A percentile compares a stretch with the other conserved stretches of the same genome.
Conservation (phyloP, 2,329 filamentous ascomycete genomes). For the Botrytis elliptica region DNA sequence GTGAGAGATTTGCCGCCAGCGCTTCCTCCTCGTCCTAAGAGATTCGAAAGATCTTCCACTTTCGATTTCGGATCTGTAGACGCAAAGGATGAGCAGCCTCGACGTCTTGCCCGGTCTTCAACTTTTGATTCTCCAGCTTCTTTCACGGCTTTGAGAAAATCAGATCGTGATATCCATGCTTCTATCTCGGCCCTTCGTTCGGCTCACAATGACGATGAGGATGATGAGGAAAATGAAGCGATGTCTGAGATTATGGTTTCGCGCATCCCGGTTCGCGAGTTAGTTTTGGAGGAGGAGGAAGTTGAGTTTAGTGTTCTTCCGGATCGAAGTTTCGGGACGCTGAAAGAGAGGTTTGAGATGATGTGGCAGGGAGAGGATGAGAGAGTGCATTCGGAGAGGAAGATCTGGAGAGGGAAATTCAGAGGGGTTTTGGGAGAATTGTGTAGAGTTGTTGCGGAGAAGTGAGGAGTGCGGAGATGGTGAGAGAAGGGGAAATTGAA, state of each 20-base stretch:
- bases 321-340: not conserved
- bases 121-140: not conserved
- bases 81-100: not conserved
- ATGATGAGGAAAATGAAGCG: not conserved
- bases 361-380: slow-evolving; percentile 1
- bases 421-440: slow-evolving; percentile 4
- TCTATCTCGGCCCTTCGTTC: not conserved
- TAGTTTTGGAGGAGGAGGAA: not conserved
- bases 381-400: not conserved
- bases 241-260: slow-evolving; percentile 5
- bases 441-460: not conserved
- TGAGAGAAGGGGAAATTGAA: not conserved
- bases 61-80: not conserved
- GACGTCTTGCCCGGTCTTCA: not conserved
- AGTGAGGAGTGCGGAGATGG: not conserved
- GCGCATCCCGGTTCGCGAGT: not conserved
- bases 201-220: not conserved
- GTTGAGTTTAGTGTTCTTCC: not conserved
- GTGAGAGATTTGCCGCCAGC: not conserved
- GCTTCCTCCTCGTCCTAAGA: not conserved
- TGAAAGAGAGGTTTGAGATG: not conserved
- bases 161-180: not conserved
- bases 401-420: not conserved
- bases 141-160: not conserved
- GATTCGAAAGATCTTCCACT: not conserved